Conservation (phyloP, 306 rosid genomes). For the Begonia fuchsioides region DNA sequence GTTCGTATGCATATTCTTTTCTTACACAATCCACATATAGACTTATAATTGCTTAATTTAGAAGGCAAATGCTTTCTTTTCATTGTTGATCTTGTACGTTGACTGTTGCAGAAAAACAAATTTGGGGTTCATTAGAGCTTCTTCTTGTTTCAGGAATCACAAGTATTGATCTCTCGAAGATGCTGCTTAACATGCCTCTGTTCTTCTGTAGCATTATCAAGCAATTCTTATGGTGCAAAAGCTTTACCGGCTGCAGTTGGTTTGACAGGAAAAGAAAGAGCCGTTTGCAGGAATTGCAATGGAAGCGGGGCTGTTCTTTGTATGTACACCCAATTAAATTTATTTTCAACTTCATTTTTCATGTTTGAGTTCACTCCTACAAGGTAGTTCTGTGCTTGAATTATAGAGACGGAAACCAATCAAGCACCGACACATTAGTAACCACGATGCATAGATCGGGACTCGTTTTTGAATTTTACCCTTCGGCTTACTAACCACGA, state of each 20-base stretch:
- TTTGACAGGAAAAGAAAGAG: slow-evolving; percentile 38
- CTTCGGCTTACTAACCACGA: no score
- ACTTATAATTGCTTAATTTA: neutral
- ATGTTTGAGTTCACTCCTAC: no score
- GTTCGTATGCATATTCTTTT: slow-evolving; percentile 2
- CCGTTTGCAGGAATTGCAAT: slow-evolving; percentile 70
- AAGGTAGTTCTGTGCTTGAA: no score
- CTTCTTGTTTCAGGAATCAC: slow-evolving; percentile 23
- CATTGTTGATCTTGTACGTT: neutral
- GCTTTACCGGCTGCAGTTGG: slow-evolving; percentile 34
- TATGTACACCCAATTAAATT: slow-evolving; percentile 15
- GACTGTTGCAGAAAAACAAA: no score
- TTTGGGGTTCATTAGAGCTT: neutral
- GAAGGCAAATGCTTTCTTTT: neutral
- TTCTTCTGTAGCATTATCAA: slow-evolving; percentile 33
- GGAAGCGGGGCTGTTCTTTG: slow-evolving; percentile 87
- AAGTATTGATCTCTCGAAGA: slow-evolving; percentile 43
- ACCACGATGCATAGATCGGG: no score
- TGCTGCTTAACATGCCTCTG: slow-evolving; percentile 56
- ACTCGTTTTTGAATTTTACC: no score
- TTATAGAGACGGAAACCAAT: no score
- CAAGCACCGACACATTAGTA: no score
- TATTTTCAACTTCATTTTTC: neutral
- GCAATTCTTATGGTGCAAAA: slow-evolving; percentile 15
- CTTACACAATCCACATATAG: no score